Percentiles rank a stretch among this genome's conserved stretches.
phyloP scores from a whole-genome alignment of 441 rosid genomes.

The Gossypium davidsonii region DNA sequence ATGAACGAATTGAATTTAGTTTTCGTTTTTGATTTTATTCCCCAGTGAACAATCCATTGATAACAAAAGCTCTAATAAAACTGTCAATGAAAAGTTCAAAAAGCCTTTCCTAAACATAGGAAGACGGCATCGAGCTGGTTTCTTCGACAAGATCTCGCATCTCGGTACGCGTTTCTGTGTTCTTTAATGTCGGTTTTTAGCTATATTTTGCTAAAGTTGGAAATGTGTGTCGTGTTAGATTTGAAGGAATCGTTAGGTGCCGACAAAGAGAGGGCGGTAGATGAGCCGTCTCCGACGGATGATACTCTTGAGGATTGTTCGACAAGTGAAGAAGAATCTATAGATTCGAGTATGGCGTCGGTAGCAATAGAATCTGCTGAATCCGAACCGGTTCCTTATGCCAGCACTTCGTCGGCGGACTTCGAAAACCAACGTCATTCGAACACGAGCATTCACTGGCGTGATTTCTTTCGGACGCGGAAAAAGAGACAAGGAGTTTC shows the following conservation, averaged over 20 bases:
- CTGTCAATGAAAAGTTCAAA: slow-evolving; percentile 18
- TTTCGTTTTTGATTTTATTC: background rate
- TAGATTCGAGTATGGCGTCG: slow-evolving; percentile 26
- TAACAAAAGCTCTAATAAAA: slow-evolving; percentile 20
- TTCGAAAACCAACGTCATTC: slow-evolving; percentile 24
- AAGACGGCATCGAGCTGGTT: slow-evolving; percentile 42
- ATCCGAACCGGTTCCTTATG: slow-evolving; percentile 34
- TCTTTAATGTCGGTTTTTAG: background rate
- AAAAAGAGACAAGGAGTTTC: slow-evolving; percentile 54
- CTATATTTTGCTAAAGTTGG: background rate
- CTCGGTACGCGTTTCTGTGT: slow-evolving; percentile 29
- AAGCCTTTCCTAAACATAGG: slow-evolving; percentile 16
- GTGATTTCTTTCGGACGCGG: slow-evolving; percentile 44
- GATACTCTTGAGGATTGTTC: slow-evolving; percentile 26
- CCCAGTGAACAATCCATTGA: slow-evolving; percentile 4
- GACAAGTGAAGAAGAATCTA: background rate
- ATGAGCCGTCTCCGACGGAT: slow-evolving; percentile 21
- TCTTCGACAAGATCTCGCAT: slow-evolving; percentile 33
- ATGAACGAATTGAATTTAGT: no score
- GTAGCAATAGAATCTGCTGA: slow-evolving; percentile 43
- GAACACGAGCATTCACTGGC: slow-evolving; percentile 28
- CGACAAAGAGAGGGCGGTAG: slow-evolving; percentile 19
- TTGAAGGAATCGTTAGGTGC: slow-evolving; percentile 5
- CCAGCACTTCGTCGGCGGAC: slow-evolving; percentile 60
- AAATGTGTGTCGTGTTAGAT: slow-evolving; percentile 20